A percentile compares a stretch with the other conserved stretches of the same genome.
phyloP scores from a whole-genome alignment of 306 rosid species.

The Begonia masoniana region DNA sequence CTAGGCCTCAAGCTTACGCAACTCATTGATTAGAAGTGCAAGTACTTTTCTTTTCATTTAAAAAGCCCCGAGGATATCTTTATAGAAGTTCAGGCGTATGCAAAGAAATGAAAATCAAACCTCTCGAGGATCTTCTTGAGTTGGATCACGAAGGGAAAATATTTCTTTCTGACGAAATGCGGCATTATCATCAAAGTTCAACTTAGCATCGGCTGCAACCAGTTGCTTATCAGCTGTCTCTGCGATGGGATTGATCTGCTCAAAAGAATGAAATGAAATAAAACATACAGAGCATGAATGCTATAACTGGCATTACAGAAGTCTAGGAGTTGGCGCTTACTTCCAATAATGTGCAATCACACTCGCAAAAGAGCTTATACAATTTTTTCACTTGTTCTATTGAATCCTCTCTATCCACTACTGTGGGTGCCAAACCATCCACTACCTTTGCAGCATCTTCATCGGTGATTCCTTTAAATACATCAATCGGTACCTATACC shows the following conservation, averaged over 20 bases:
- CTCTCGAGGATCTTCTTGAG: constrained; percentile 99
- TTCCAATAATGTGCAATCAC: constrained; percentile 94
- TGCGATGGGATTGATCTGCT: constrained; percentile 89
- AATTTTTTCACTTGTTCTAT: constrained; percentile 98
- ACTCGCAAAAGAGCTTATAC: constrained; percentile 62
- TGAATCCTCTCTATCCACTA: constrained; percentile 53
- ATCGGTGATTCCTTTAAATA: constrained; percentile 82
- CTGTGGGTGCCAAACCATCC: constrained; percentile 89
- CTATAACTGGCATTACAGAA: background rate
- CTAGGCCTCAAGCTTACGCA: too few relatives aligned
- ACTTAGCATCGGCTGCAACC: constrained; percentile 99
- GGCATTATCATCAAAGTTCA: constrained; percentile 97
- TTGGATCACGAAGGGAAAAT: constrained; percentile 84
- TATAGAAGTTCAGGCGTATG: too few relatives aligned
- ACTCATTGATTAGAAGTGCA: too few relatives aligned
- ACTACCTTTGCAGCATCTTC: constrained; percentile 94
- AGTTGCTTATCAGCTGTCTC: constrained; percentile 90
- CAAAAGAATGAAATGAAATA: constrained; percentile 2
- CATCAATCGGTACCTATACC: constrained; percentile 82
- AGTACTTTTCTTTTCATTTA: too few relatives aligned
- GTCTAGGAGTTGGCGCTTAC: constrained; percentile 34
- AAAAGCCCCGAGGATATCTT: too few relatives aligned
- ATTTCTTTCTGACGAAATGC: constrained; percentile 83
- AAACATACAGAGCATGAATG: constrained; percentile 7
- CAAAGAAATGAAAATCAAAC: constrained; percentile 18